Evolutionary conservation across 164 flowering plant genomes (phyloP), one percentile per base, ranked within the genome.

Genomic region (Amborella trichopoda): DNA sequence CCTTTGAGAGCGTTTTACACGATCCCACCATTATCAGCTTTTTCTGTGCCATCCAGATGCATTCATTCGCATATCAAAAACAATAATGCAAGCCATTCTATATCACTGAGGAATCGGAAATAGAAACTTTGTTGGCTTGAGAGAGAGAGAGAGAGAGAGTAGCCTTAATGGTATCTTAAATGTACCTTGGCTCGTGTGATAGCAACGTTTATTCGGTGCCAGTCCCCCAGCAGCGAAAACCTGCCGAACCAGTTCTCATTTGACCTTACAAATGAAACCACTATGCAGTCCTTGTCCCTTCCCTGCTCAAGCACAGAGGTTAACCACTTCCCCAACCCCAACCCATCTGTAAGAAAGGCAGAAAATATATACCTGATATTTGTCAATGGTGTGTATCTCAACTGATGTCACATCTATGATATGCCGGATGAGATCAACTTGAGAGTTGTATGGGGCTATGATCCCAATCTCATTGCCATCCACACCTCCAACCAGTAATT

Each of bases 131-230:
- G 13, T 6, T 5, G 19, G n/a, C 5, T 8, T 32, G 11, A 32
- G n/a, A 32, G 36, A 32, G 36, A n/a, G 13, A 32, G 36, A 32
- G n/a, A 32, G 36, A 32, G n/a, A 32, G 36, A 32, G 11, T 32
- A 32, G 36, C n/a, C 13, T 10, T 11, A n/a, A 32, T n/a, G 2
- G 36, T 10, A 11, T 10, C 11, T 32, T 32, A 32, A 30, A 28
- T 50, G 14, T 56, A 91, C 99, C 95, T 85, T 93, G 28, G 96
- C 94, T 50, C 99, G 90, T 22, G 99, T 93, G 2, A 93, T 61
- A 41, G 99, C 96, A 18, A 93, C 99, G 46, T 93, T 93, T 34
- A 88, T 88, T 67, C 99, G 64, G 54, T 88, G 99, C 99, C 99
- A 93, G 58, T 93, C 99, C 48, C 94, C 99, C 44, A 93, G 95